Evolutionary conservation across 345 rosid species (phyloP).

Genomic region (Populus ilicifolia): DNA sequence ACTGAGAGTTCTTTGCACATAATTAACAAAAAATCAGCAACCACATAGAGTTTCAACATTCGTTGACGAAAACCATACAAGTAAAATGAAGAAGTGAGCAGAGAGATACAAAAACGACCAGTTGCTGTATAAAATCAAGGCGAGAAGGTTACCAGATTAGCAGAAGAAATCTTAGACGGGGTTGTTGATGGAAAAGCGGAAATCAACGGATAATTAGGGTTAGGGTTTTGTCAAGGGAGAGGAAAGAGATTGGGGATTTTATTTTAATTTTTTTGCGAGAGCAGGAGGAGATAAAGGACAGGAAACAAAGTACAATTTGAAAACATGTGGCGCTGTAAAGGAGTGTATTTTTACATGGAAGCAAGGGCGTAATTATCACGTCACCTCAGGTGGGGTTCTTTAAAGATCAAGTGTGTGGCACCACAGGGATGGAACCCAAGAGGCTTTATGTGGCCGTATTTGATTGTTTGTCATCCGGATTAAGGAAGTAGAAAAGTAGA

Average conservation of each 20-base stretch:
- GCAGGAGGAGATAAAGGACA: background rate
- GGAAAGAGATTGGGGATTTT: background rate
- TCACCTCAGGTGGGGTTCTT: background rate
- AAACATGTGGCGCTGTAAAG: background rate
- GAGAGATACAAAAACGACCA: background rate
- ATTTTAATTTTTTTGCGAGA: background rate
- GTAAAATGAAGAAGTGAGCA: background rate
- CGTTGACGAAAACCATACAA: background rate
- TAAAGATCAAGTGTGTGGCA: background rate
- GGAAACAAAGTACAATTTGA: background rate
- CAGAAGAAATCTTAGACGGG: background rate
- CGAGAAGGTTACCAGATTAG: background rate
- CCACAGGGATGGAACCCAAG: background rate
- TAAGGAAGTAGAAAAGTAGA: background rate
- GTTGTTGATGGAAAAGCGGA: background rate
- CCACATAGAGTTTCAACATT: background rate
- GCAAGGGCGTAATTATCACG: background rate
- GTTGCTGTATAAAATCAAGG: background rate
- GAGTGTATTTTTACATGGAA: no score
- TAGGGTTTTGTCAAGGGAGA: background rate
- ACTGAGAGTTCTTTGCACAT: background rate
- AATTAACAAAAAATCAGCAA: background rate
- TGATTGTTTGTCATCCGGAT: background rate
- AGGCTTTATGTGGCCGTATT: background rate
- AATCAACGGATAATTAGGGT: background rate